phyloP scores from a whole-genome alignment of 306 rosid species.

The Cucumis cinereus region DNA sequence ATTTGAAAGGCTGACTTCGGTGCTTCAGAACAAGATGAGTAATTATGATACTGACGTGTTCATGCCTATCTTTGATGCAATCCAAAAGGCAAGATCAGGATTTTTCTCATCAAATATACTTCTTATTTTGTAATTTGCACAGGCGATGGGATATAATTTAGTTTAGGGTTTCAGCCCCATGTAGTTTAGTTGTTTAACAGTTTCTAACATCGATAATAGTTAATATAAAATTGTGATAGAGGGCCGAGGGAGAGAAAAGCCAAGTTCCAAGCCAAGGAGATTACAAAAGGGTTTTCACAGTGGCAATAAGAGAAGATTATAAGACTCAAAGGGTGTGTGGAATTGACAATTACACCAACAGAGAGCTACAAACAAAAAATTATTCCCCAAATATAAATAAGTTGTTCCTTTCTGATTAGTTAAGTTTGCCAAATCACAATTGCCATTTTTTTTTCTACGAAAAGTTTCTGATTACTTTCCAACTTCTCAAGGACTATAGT shows the following conservation, averaged over 20 bases:
- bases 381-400: background rate
- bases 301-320: background rate
- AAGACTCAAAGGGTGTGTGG: background rate
- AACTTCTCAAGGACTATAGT: background rate
- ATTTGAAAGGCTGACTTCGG: slow-evolving; percentile 81
- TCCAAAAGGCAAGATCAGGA: slow-evolving; percentile 47
- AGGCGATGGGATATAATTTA: background rate
- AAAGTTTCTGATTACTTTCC: background rate
- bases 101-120: background rate
- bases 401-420: background rate
- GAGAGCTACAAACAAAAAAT: background rate
- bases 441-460: background rate
- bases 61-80: slow-evolving; percentile 81
- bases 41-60: slow-evolving; percentile 93
- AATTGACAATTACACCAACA: background rate
- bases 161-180: background rate
- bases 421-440: background rate
- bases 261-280: background rate
- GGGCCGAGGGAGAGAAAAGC: background rate
- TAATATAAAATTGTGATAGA: background rate
- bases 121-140: background rate
- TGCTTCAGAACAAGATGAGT: slow-evolving; percentile 86
- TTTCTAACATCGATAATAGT: background rate
- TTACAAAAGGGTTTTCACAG: background rate
- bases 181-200: background rate